These are phyloP conservation scores for Dioscorea dumetorum DNA, from an alignment of 106 monocot species.

Conservation along the genomic window DNA sequence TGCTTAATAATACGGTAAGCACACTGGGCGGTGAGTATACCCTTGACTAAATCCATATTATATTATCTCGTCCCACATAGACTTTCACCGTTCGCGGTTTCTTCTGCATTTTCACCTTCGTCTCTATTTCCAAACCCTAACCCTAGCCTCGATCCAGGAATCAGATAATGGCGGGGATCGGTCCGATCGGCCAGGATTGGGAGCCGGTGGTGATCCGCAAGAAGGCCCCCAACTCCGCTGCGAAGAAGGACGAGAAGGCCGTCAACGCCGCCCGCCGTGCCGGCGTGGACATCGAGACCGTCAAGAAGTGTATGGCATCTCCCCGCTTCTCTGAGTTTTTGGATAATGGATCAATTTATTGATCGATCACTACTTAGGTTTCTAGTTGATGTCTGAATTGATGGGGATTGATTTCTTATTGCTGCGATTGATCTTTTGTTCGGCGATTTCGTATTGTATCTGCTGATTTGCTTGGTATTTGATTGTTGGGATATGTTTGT, in stretches of 20 bases:
- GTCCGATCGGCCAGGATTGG: constrained; percentile 91
- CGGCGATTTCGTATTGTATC: too few species aligned
- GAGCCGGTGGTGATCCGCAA: constrained; percentile 84
- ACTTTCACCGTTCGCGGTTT: too few species aligned
- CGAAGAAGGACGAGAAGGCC: constrained; percentile 96
- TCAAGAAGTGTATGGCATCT: constrained; percentile 58
- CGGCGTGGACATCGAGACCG: constrained; percentile 90
- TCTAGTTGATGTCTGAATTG: too few species aligned
- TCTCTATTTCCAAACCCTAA: neutral
- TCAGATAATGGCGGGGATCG: constrained; percentile 59
- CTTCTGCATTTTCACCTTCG: neutral
- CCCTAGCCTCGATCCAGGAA: neutral
- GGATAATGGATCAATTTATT: too few species aligned
- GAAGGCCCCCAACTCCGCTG: constrained; percentile 89
- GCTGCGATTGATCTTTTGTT: too few species aligned
- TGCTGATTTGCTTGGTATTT: neutral
- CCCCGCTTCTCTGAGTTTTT: too few species aligned
- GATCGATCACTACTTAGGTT: too few species aligned
- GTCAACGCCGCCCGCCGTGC: constrained; percentile 95
- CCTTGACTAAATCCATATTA: too few species aligned
- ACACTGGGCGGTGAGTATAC: too few species aligned
- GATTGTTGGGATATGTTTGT: neutral
- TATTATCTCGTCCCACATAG: too few species aligned
- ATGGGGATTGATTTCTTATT: too few species aligned
- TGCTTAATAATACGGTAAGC: too few species aligned